Evolutionary conservation across 345 rosid species (phyloP), one percentile per base, ranked within the genome.

Genomic region (Conringia planisiliqua): DNA sequence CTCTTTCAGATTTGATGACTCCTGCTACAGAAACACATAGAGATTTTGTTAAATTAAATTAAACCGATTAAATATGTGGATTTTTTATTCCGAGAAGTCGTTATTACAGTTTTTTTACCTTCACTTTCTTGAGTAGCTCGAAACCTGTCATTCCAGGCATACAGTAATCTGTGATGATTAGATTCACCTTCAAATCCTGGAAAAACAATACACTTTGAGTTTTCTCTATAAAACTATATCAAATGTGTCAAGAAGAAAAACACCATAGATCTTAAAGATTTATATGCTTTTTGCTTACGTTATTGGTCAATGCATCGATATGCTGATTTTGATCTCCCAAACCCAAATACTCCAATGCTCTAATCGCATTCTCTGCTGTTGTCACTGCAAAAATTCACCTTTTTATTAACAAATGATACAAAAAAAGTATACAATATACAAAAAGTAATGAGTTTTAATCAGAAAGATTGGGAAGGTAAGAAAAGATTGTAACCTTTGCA

Each of bases 71-170:
- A 29, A 17, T 27, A 29, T 47, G 7, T 66, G 0, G 1, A 32
- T 6, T 13, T 26, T 52, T 57, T 10, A 30, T 26, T 46, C 3
- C 20, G 20, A 55, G 4, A 73, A 43, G 11, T 2, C 10, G 6
- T 36, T 46, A 58, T 58, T n/a, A 47, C 51, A 4, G 26, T 39
- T 6, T 30, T 46, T 17, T 22, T 76, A 88, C 98, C 97, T 93
- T 93, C 24, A 93, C 84, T 82, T 82, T 90, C 86, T 93, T 90
- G 9, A 90, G 96, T 0, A 90, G 83, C 65, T 93, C 96, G 36
- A 85, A 93, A 20, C 98, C 96, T 1, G 98, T 89, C 98, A 93
- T 93, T 71, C 93, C 97, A 0, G 98, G 96, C 98, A 93, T 93
- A 62, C 96, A 90, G 20, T 93, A 93, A 76, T 93, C 96, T 47